Evolutionary conservation across 257 asterid species (phyloP), one percentile per base, ranked within the genome.

Genomic region (Hygrophila difformis): DNA sequence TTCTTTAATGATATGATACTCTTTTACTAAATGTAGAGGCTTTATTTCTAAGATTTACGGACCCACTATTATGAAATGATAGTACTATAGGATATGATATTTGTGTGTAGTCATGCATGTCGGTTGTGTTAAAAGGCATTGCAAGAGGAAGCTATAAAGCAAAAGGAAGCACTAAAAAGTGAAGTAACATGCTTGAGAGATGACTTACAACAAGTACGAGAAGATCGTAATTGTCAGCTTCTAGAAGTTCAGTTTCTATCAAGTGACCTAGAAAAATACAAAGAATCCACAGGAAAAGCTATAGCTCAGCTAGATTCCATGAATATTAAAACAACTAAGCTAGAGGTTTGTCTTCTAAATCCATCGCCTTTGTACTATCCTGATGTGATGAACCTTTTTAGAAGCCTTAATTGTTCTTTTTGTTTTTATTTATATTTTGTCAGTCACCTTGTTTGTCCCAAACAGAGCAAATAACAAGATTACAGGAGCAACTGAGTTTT

Each of bases 171-270:
- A 34, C 59, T 91, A 56, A 71, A 62, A 7, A 68, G 49, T 67
- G 97, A 91, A 70, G 89, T 77, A 36, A 68, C 70, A 56, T 61
- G 78, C 60, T 63, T 91, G 67, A 73, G 94, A 53, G 67, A 59
- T 41, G 99, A 92, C 51, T 23, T 87, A 55, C 91, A 76, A 51
- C 87, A 75, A 80, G 81, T 76, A 54, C 73, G 95, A 63, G 95
- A 78, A 22, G 95, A 87, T 39, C 95, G 93, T 29, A 89, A 83
- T 57, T 68, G 77, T 11, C 85, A 74, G 62, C 20, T 70, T 60
- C 47, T 43, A 24, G 78, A 67, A 44, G 93, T 71, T 44, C 75
- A 75, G 64, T 3, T 3, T 29, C 18, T 49, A 14, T 28, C 73
- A 22, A 61, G 65, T 21, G 91, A 92, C 37, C 63, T 83, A 22